A percentile compares a stretch with the other conserved stretches of the same genome.
phyloP scores from a whole-genome alignment of 306 rosid species.

The Alnus rubra region DNA sequence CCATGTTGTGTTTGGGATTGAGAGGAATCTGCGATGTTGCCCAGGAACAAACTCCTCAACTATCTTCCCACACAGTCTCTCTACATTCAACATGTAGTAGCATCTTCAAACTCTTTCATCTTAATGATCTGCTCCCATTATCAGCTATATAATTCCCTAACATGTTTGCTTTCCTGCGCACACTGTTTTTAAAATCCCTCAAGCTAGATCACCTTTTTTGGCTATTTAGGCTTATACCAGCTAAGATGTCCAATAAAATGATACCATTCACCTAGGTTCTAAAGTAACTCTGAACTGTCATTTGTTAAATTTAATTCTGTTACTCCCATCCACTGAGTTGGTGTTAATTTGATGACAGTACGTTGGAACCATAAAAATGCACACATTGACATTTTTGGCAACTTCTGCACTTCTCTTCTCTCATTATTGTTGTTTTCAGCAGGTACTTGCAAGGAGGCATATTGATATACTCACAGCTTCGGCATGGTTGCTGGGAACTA shows the following conservation, averaged over 20 bases:
- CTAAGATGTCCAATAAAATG: neutral
- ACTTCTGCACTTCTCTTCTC: constrained; percentile 15
- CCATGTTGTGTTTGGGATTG: neutral
- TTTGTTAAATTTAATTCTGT: neutral
- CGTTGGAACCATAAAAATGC: neutral
- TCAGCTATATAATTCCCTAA: neutral
- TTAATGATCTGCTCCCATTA: neutral
- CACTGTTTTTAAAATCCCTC: neutral
- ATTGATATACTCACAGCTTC: constrained; percentile 65
- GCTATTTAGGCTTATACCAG: neutral
- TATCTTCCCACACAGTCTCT: neutral
- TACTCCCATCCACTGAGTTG: neutral
- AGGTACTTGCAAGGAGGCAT: constrained; percentile 88
- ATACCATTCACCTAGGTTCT: neutral
- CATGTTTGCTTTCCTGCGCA: neutral
- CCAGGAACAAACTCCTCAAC: neutral
- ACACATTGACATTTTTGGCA: no score
- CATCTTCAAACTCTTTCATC: neutral
- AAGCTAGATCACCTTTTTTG: neutral
- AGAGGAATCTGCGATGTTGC: neutral
- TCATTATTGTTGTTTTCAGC: constrained; percentile 26
- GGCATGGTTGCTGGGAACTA: constrained; percentile 74
- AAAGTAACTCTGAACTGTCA: neutral
- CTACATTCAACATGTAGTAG: neutral
- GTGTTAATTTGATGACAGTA: neutral